Base-by-base conservation (phyloP, 1,139 yeast genomes). In the Pichia sp. region DNA sequence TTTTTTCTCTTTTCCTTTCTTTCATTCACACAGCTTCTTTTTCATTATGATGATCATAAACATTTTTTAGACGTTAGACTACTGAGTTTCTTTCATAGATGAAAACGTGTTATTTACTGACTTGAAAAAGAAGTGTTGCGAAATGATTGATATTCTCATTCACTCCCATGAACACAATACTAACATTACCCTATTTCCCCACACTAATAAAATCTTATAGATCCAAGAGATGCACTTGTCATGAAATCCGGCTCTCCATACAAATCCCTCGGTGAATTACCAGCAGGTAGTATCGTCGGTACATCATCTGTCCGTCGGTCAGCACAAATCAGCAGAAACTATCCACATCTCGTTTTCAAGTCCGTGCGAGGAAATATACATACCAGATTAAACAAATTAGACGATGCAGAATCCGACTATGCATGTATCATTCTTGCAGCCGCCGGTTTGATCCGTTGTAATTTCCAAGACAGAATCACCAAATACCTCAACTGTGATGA, bases 291-390 rank as follows among this genome's bases (percentile, higher is more conserved):
- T 11, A 76, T 90, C 34, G 96, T 93, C 19, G 99, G 99, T 31
- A 93, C 99, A 1, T 88, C 96, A 2, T 88, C 96, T 1, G 85
- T 93, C 41, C 81, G 99, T 67, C 79, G 99, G 60, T 86, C 96
- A 34, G 96, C 99, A 5, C 96, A 71, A 67, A 68, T 74, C 66
- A 77, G 68, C 71, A 81, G 76, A 63, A 72, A 67, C 55, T 83
- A 68, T 61, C 91, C 83, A 27, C 64, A 73, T 41, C 70, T 85
- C 46, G 63, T 63, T 38, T 85, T 81, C 63, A 91, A 88, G 65
- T 83, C 90, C 52, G 90, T 91, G 34, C 76, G 99, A 62, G 99
- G 99, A 36, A 88, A 88, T 61, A 68, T 93, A 38, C 85, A 83
- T 56, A 93, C 99, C 3, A 77, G 99, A 59, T 67, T 93, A 45